phyloP scores from a whole-genome alignment of 2,329 filamentous ascomycete genomes.

The Fusarium scirpi region DNA sequence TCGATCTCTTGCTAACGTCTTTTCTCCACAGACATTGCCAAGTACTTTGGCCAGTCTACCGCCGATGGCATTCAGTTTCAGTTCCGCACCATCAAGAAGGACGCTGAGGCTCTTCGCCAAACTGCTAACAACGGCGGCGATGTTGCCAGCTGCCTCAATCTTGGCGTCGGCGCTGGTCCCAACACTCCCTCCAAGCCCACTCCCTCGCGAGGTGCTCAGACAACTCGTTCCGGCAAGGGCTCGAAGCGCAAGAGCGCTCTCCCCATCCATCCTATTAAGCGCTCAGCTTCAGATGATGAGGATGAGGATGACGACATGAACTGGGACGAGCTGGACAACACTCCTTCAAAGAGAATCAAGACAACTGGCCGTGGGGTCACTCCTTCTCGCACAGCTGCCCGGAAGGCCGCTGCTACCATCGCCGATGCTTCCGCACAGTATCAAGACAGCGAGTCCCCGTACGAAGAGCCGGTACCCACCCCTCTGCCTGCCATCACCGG shows the following conservation, averaged over 20 bases:
- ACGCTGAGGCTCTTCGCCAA: constrained; percentile 61
- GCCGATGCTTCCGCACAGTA: constrained; percentile 47
- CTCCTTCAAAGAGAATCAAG: constrained; percentile 54
- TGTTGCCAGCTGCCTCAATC: constrained; percentile 56
- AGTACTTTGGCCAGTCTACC: constrained; percentile 70
- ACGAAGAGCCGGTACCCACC: constrained; percentile 29
- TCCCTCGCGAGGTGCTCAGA: constrained; percentile 37
- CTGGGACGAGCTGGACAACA: constrained; percentile 52
- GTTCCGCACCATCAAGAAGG: constrained; percentile 67
- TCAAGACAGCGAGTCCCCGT: constrained; percentile 48
- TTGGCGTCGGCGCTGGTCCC: constrained; percentile 42
- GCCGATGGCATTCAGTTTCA: constrained; percentile 70
- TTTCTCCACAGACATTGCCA: constrained; percentile 64
- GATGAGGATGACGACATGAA: constrained; percentile 45
- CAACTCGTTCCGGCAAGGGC: constrained; percentile 43
- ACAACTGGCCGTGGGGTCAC: constrained; percentile 43
- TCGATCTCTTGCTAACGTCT: constrained; percentile 9
- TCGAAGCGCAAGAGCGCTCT: constrained; percentile 45
- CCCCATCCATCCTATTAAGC: constrained; percentile 44
- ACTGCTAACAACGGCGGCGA: constrained; percentile 60
- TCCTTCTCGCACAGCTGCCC: constrained; percentile 50
- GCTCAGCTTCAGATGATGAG: constrained; percentile 44
- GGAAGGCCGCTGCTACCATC: constrained; percentile 52
- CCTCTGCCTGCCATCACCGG: constrained; percentile 13
- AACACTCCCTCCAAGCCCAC: constrained; percentile 50